Evolutionary conservation across 768 basidiomycete species (phyloP).

Genomic region (Tricholoma furcatifolium): DNA sequence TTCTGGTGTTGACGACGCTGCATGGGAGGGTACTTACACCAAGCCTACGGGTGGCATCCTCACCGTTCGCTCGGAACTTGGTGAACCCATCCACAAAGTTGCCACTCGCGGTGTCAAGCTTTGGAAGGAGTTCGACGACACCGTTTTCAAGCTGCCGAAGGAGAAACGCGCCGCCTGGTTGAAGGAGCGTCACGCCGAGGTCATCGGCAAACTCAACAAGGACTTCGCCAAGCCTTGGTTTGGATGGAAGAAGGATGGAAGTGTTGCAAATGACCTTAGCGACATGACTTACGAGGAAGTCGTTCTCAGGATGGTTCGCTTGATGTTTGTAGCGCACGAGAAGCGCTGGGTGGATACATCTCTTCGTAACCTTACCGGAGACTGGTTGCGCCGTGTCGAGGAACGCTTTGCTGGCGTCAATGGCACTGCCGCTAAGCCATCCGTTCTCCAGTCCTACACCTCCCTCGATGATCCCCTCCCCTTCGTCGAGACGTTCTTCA

Average conservation of each 20-base stretch:
- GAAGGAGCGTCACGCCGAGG: constrained; percentile 79
- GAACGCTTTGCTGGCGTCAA: constrained; percentile 94
- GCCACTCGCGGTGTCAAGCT: constrained; percentile 95
- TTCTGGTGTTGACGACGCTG: constrained; percentile 82
- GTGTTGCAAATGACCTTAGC: constrained; percentile 77
- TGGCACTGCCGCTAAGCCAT: constrained; percentile 71
- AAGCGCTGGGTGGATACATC: constrained; percentile 91
- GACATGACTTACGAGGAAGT: constrained; percentile 99
- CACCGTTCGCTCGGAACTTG: constrained; percentile 96
- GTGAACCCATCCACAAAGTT: constrained; percentile 99
- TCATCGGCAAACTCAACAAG: constrained; percentile 89
- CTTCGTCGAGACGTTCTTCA: constrained; percentile 83
- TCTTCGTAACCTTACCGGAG: constrained; percentile 90
- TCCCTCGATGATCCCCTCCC: constrained; percentile 78
- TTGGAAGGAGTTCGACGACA: constrained; percentile 99
- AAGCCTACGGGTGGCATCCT: constrained; percentile 95
- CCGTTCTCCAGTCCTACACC: constrained; percentile 80
- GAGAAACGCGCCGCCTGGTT: constrained; percentile 94
- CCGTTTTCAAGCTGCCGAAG: constrained; percentile 91
- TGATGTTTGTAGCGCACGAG: constrained; percentile 94
- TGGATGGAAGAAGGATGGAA: constrained; percentile 91
- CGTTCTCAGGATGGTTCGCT: constrained; percentile 82
- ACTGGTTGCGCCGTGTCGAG: constrained; percentile 95
- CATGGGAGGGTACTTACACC: constrained; percentile 94
- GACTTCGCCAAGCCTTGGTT: constrained; percentile 99